phyloP scores from a whole-genome alignment of 176 grass and related monocot genomes.

The Typha latifolia region DNA sequence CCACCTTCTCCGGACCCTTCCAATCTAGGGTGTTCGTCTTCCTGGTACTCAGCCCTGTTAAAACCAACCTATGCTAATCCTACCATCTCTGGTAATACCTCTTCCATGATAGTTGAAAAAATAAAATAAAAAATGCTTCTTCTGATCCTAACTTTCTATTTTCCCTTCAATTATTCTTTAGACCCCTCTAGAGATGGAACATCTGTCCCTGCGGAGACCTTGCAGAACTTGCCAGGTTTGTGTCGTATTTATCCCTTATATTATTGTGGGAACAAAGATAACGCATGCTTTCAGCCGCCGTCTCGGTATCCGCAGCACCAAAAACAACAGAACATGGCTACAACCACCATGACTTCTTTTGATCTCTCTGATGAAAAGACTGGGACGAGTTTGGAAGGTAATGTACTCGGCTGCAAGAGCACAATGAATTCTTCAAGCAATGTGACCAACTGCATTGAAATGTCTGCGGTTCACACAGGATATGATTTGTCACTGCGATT shows the following conservation, averaged over 20 bases:
- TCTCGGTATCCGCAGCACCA: neutral
- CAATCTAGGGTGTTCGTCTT: slow-evolving; percentile 1
- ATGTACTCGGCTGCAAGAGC: neutral
- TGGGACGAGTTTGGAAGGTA: too few relatives aligned
- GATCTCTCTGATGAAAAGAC: too few relatives aligned
- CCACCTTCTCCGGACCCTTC: neutral
- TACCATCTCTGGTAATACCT: slow-evolving; percentile 3
- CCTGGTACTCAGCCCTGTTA: slow-evolving; percentile 21
- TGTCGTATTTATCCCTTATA: slow-evolving; percentile 18
- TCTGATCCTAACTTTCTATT: neutral
- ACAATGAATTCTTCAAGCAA: slow-evolving; percentile 11
- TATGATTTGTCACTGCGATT: slow-evolving; percentile 34
- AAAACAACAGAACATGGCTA: neutral
- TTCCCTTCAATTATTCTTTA: neutral
- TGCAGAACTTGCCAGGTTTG: neutral
- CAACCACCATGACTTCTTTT: neutral
- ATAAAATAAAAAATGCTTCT: neutral
- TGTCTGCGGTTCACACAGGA: neutral
- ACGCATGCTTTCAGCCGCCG: neutral
- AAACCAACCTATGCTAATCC: slow-evolving; percentile 16
- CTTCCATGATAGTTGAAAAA: neutral
- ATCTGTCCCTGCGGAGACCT: neutral
- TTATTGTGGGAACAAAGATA: slow-evolving; percentile 7
- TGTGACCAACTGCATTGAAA: neutral
- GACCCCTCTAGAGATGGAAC: neutral